Base-by-base conservation (phyloP, 108 stramenopile species). In the Thalassiosira profunda region DNA sequence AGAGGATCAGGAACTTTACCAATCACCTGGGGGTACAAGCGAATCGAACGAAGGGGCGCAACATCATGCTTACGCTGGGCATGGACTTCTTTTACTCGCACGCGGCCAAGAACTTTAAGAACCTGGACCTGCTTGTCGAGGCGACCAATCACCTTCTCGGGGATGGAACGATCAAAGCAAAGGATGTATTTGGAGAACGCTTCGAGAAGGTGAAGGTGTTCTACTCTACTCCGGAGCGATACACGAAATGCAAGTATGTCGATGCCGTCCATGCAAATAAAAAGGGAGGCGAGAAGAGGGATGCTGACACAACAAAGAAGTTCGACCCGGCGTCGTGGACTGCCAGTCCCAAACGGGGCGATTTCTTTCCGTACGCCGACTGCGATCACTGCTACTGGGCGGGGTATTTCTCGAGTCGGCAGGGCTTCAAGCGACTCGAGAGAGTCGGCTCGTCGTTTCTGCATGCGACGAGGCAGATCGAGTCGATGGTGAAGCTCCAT, bases 311-410 rank as follows among this genome's bases (percentile, higher is more conserved):
- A 30, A 18, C 31, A 18, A 47, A 49, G n/a, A 40, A 37, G 44
- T 24, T 21, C 25, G 15, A 35, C 40, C 17, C 63, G 24, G 28
- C 23, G 10, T 18, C 34, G 11, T 87, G 79, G 76, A 54, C 41
- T 36, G 58, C 33, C 38, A 56, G 30, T 21, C 43, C 80, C n/a
- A 94, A 95, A 57, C 63, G 63, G 30, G 96, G 97, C 46, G 98
- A 98, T 55, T 95, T 97, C 67, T 94, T 98, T 55, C 98, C 98
- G n/a, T 97, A 97, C 67, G 74, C 90, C 43, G 96, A 97, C 67
- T 86, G 88, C 59, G 72, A 84, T 31, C 81, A 97, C 59, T 83
- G 90, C 57, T 97, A 92, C 74, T 98, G 98, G 98, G 96, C 96
- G 11, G 97, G 98, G 0, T 98, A 96, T 73, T 97, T 96, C 78